phyloP scores from a whole-genome alignment of 1,284 basidiomycete genomes.

The Ustilago loliicola region DNA sequence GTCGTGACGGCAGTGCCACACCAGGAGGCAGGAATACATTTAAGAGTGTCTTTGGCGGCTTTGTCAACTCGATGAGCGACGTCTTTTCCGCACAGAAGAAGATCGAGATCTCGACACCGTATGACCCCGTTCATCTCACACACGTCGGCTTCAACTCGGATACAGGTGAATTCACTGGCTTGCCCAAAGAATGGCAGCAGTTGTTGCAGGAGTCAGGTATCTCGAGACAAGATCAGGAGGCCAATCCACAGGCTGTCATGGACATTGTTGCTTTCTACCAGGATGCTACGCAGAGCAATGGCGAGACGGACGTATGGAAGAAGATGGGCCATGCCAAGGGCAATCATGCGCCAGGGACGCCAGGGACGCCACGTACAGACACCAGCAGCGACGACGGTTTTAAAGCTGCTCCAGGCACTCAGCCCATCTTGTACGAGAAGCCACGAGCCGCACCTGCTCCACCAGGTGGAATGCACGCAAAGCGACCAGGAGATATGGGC shows the following conservation, averaged over 20 bases:
- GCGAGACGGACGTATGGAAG: slow-evolving; percentile 69
- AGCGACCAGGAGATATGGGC: slow-evolving; percentile 17
- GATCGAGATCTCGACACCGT: slow-evolving; percentile 93
- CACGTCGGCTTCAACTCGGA: slow-evolving; percentile 99
- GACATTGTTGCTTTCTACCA: slow-evolving; percentile 99
- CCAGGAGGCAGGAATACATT: slow-evolving; percentile 59
- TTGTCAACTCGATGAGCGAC: slow-evolving; percentile 73
- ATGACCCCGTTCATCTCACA: slow-evolving; percentile 99
- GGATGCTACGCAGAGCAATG: slow-evolving; percentile 73
- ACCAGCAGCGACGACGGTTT: slow-evolving; percentile 43
- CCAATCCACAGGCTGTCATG: slow-evolving; percentile 97
- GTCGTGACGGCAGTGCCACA: slow-evolving; percentile 45
- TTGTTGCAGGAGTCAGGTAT: slow-evolving; percentile 96
- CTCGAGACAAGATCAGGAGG: slow-evolving; percentile 92
- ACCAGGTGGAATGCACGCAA: slow-evolving; percentile 34
- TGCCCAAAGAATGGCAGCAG: slow-evolving; percentile 99
- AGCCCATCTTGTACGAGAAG: slow-evolving; percentile 52
- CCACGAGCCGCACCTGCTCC: slow-evolving; percentile 55
- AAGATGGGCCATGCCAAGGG: slow-evolving; percentile 68
- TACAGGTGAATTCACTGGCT: slow-evolving; percentile 89
- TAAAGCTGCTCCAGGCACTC: slow-evolving; percentile 8
- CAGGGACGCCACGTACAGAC: slow-evolving; percentile 43
- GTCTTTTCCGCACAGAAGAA: slow-evolving; percentile 84
- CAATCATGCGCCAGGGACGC: slow-evolving; percentile 33
- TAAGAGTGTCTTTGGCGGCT: slow-evolving; percentile 71